Evolutionary conservation across 768 basidiomycete genomes (phyloP).

Genomic region (Phanerochaete carnosa): DNA sequence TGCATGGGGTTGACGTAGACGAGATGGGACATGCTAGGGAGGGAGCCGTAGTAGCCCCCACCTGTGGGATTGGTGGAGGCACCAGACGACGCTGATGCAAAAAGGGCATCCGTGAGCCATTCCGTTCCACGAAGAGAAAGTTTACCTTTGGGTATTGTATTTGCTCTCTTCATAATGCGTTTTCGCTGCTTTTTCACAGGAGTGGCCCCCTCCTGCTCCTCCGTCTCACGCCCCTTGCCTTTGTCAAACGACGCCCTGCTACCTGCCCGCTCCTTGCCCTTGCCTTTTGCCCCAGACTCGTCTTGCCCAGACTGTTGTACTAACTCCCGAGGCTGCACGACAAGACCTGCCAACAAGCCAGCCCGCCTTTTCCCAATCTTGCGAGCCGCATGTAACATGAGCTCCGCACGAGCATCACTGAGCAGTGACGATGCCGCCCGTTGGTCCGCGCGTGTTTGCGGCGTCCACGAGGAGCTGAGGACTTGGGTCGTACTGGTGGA

Average conservation of each 20-base stretch:
- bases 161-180: not conserved
- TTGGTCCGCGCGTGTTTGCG: not conserved
- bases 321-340: constrained; percentile 34
- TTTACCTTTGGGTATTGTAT: not conserved
- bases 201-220: not conserved
- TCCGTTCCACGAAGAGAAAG: not conserved
- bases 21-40: not conserved
- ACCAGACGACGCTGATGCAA: not conserved
- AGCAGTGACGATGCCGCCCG: constrained; percentile 27
- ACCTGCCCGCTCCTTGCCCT: constrained; percentile 1
- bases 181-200: not conserved
- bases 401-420: constrained; percentile 69
- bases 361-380: constrained; percentile 62
- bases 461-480: not conserved
- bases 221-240: not conserved
- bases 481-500: not conserved
- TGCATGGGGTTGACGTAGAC: constrained; percentile 1
- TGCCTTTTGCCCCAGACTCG: not conserved
- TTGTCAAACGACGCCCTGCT: not conserved
- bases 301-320: not conserved
- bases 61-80: not conserved
- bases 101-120: not conserved
- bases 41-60: not conserved
- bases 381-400: constrained; percentile 69
- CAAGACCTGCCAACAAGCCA: constrained; percentile 49